phyloP scores from a whole-genome alignment of 2,329 filamentous ascomycete genomes.

The Rugonectria rugulosa region DNA sequence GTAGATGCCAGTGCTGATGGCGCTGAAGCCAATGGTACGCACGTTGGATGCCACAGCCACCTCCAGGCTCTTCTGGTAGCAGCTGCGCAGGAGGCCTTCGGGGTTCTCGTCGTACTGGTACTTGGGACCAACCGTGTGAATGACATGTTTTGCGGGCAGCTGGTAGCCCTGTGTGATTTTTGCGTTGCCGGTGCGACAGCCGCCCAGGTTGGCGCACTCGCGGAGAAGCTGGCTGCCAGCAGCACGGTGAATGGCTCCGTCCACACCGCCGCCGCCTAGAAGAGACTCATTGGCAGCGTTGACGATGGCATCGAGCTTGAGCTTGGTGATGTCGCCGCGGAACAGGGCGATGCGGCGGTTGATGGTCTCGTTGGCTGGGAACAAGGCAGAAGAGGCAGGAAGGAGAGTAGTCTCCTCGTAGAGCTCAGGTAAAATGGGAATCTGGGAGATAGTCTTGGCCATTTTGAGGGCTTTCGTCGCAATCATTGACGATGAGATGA shows the following conservation, averaged over 20 bases:
- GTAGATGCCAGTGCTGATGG: conserved; percentile 88
- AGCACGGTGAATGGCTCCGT: conserved; percentile 84
- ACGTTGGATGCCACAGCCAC: conserved; percentile 74
- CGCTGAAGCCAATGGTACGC: conserved; percentile 80
- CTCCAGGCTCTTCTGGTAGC: conserved; percentile 76
- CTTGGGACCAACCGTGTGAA: conserved; percentile 90
- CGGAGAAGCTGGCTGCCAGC: conserved; percentile 73
- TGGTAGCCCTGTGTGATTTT: conserved; percentile 83
- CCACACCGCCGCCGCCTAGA: conserved; percentile 88
- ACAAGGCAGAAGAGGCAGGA: conserved; percentile 28
- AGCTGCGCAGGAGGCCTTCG: conserved; percentile 59
- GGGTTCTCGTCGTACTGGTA: conserved; percentile 59
- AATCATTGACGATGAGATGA: no score
- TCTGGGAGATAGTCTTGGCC: conserved; percentile 54
- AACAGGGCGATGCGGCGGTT: conserved; percentile 77
- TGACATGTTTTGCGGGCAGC: conserved; percentile 79
- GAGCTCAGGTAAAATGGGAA: conserved; percentile 69
- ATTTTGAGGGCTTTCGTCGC: conserved; percentile 16
- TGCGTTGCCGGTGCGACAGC: conserved; percentile 79
- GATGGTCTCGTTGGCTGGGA: conserved; percentile 57
- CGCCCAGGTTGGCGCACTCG: conserved; percentile 76
- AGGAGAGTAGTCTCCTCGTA: conserved; percentile 53
- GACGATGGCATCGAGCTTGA: conserved; percentile 83
- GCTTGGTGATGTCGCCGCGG: conserved; percentile 80
- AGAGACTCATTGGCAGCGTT: conserved; percentile 88